phyloP scores from a whole-genome alignment of 177 flowering plant species.

The Vitis hybrid region DNA sequence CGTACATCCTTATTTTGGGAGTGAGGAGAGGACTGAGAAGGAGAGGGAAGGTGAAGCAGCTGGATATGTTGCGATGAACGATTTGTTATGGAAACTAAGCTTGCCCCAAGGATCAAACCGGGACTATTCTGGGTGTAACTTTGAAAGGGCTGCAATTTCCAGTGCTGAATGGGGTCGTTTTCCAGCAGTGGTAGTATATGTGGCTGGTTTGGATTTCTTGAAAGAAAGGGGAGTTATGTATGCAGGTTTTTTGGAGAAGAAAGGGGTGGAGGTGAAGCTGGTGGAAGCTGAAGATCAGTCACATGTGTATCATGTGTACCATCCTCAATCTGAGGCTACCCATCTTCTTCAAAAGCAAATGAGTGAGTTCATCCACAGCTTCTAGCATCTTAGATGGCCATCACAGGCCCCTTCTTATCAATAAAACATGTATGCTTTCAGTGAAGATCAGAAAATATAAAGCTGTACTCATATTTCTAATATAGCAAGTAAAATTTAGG shows the following conservation, averaged over 20 bases:
- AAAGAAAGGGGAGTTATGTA: conserved; percentile 71
- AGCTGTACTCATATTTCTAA: no score
- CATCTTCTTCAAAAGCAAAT: conserved; percentile 49
- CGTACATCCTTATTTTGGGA: conserved; percentile 77
- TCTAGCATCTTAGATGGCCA: background rate
- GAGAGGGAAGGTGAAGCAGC: conserved; percentile 38
- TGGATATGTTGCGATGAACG: conserved; percentile 41
- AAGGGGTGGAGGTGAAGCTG: conserved; percentile 55
- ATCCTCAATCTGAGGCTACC: conserved; percentile 61
- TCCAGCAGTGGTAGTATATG: conserved; percentile 52
- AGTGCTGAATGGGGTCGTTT: conserved; percentile 41
- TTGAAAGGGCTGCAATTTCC: conserved; percentile 33
- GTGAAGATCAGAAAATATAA: no score
- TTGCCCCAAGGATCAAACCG: conserved; percentile 58
- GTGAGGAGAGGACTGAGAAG: conserved; percentile 51
- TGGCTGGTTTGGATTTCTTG: conserved; percentile 69
- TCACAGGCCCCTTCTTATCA: no score
- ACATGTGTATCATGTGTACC: conserved; percentile 59
- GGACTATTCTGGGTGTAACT: conserved; percentile 63
- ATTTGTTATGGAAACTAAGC: conserved; percentile 72
- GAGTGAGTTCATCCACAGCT: conserved; percentile 44
- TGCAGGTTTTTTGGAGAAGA: conserved; percentile 48
- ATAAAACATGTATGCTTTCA: no score
- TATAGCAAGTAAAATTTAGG: no score
- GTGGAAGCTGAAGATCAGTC: conserved; percentile 52